phyloP scores from a whole-genome alignment of 805 yeast species.

The Dipodascopsis tothii region DNA sequence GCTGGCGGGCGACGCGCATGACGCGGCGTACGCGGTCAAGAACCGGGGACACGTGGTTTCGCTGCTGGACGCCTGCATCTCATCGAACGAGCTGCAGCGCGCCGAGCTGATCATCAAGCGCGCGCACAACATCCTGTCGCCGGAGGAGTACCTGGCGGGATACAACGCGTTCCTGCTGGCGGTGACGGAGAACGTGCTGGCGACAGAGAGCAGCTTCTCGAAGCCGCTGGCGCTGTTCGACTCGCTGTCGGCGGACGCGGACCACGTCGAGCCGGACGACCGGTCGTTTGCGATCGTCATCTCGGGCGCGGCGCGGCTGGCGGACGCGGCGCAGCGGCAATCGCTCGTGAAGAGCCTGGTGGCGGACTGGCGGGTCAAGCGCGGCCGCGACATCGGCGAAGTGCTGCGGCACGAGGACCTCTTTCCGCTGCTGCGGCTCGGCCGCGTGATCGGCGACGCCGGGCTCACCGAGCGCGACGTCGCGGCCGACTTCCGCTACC shows the following conservation, averaged over 20 bases:
- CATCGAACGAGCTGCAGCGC: conserved; percentile 17
- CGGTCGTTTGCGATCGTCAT: conserved; percentile 12
- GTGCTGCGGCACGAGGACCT: conserved; percentile 4
- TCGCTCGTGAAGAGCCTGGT: background rate
- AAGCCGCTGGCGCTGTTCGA: conserved; percentile 7
- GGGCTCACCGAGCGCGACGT: conserved; percentile 6
- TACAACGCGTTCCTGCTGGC: conserved; percentile 14
- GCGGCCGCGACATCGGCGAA: conserved; percentile 1
- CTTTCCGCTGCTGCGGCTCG: conserved; percentile 9
- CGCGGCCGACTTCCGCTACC: conserved; percentile 4
- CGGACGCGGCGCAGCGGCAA: background rate
- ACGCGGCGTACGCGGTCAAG: background rate
- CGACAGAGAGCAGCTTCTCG: background rate
- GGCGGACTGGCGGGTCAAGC: background rate
- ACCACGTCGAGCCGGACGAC: conserved; percentile 5
- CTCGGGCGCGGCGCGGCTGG: conserved; percentile 5
- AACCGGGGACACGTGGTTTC: conserved; percentile 9
- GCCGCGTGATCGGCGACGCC: conserved; percentile 3
- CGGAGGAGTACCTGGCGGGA: conserved; percentile 12
- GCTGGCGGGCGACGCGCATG: background rate
- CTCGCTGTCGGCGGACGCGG: background rate
- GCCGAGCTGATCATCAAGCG: conserved; percentile 18
- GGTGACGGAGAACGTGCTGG: conserved; percentile 1
- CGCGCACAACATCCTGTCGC: conserved; percentile 6
- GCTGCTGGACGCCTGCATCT: conserved; percentile 23